Evolutionary conservation across 2,329 filamentous ascomycete genomes (phyloP).

Genomic region (Ophiocordyceps camponoti-leonardi): DNA sequence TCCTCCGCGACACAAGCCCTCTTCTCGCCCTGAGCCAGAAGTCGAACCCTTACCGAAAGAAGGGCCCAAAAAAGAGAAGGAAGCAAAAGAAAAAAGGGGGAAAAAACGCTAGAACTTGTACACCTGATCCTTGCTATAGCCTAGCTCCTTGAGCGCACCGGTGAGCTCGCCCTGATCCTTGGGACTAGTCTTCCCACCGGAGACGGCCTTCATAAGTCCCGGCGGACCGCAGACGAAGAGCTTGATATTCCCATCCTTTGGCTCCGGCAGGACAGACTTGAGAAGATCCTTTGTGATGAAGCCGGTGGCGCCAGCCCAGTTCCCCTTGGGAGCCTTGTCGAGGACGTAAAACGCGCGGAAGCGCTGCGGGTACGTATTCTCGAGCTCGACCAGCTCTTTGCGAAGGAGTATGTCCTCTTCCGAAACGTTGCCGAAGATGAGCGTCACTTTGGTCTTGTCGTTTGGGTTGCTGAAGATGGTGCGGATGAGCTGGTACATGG

Average conservation of each 20-base stretch:
- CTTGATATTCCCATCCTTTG: constrained; percentile 80
- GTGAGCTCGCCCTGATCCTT: constrained; percentile 81
- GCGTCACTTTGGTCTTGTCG: constrained; percentile 94
- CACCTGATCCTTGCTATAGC: constrained; percentile 56
- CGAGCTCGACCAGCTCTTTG: constrained; percentile 66
- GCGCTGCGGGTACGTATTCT: constrained; percentile 88
- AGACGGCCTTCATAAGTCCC: constrained; percentile 83
- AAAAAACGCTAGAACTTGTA: constrained; percentile 60
- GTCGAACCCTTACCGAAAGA: too few relatives aligned
- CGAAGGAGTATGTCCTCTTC: constrained; percentile 89
- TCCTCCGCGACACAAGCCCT: too few relatives aligned
- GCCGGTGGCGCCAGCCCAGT: constrained; percentile 55
- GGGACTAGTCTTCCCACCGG: constrained; percentile 79
- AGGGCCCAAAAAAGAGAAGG: too few relatives aligned
- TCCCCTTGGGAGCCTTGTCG: constrained; percentile 66
- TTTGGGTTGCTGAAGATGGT: constrained; percentile 91
- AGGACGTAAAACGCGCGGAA: constrained; percentile 93
- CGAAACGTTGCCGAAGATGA: constrained; percentile 78
- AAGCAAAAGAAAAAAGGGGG: background rate
- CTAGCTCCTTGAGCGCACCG: constrained; percentile 69
- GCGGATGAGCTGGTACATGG: constrained; percentile 89
- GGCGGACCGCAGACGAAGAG: constrained; percentile 92
- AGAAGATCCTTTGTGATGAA: constrained; percentile 79
- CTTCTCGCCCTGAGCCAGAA: too few relatives aligned
- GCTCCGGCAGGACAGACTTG: constrained; percentile 87